Conservation (phyloP, 169 alveolate species). For the Toxoplasma gondii region DNA sequence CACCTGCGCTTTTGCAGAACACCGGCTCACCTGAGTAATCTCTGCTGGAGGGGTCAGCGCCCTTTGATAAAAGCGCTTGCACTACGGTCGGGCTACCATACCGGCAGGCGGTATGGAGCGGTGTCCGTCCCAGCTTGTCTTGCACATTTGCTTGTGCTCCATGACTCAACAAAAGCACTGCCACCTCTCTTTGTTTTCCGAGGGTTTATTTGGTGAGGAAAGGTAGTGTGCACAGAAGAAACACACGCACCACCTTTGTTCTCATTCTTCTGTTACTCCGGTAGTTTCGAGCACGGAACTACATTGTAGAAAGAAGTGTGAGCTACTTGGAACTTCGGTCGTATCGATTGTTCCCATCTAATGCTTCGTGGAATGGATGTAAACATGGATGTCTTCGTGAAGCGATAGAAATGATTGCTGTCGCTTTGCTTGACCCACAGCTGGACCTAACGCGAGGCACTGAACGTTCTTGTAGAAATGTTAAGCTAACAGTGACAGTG, state of each 20-base stretch:
- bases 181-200: constrained; percentile 31
- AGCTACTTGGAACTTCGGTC: no score
- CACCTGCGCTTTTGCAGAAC: not conserved
- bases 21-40: constrained; percentile 39
- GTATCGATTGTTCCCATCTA: no score
- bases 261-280: not conserved
- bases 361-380: no score
- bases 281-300: not conserved
- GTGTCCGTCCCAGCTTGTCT: constrained; percentile 52
- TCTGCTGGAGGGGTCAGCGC: constrained; percentile 42
- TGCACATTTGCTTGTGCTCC: constrained; percentile 53
- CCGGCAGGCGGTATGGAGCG: constrained; percentile 57
- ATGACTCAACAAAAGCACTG: not conserved
- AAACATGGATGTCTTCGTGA: no score
- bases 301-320: not conserved
- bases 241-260: not conserved
- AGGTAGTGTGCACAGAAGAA: not conserved
- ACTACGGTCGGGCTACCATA: constrained; percentile 24
- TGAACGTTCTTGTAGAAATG: no score
- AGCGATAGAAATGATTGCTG: no score
- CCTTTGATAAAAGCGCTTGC: constrained; percentile 31
- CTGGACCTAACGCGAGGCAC: no score
- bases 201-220: not conserved
- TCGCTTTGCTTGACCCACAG: no score
- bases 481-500: no score